Evolutionary conservation across 1,284 basidiomycete species (phyloP), one percentile per base, ranked within the genome.

Genomic region (Stygiomarasmius scandens): DNA sequence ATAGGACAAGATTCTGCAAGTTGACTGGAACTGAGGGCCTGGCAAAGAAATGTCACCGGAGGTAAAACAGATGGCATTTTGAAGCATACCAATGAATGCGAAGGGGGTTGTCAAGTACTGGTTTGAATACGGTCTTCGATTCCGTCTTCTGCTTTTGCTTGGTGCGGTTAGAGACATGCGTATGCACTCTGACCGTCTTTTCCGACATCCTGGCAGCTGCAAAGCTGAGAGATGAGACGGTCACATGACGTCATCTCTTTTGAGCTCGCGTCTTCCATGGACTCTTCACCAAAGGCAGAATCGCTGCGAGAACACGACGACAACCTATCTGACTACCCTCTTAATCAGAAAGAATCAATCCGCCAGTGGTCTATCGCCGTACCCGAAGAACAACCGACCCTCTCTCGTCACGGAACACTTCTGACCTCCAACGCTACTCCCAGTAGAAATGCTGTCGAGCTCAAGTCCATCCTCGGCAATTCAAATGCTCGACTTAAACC

Each of bases 101-200:
- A 64, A 89, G 87, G 1, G 90, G 90, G 61, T 83, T 91, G 54
- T 86, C 85, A 19, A 92, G 73, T 1, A 88, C 86, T 58, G 80
- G 80, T 62, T 84, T 91, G 73, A 84, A 90, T 0, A 86, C 83
- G 1, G 76, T 71, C 65, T 85, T 91, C 59, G 69, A 74, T 43
- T 78, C 77, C 38, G 66, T 67, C 19, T 61, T 63, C 24, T 77
- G 72, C 47, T 75, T 74, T n/a, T 71, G 67, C 63, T 77, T 84
- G 24, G 80, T 80, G 34, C 89, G 81, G 63, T 87, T 89, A 1
- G 89, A 87, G 14, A 70, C 69, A 58, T 85, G 80, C 2, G 71
- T 79, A 58, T 88, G 79, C 2, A 74, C 74, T 44, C 77, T 78
- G 25, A 77, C 85, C 8, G 73, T 66, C 56, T 41, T 41, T n/a